A percentile compares a stretch with the other conserved stretches of the same genome.
phyloP scores from a whole-genome alignment of 1,284 basidiomycete species.

The Ceratobasidium sp. region DNA sequence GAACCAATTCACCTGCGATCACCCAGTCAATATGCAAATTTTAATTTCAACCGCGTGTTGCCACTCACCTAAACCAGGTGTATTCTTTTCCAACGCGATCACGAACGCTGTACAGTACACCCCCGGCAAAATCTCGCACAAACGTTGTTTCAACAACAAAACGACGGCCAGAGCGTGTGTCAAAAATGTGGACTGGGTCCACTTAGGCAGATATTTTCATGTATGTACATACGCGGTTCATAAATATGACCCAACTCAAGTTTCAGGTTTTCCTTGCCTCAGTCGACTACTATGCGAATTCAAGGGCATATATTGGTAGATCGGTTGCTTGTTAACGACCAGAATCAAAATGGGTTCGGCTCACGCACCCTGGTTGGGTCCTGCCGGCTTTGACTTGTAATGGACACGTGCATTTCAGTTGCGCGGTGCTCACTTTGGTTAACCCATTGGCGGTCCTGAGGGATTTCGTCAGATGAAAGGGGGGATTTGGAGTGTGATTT shows the following conservation, averaged over 20 bases:
- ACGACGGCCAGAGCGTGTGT: too few relatives aligned
- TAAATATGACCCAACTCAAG: conserved; percentile 13
- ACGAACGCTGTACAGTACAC: conserved; percentile 81
- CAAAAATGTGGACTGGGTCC: too few relatives aligned
- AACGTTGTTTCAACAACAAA: too few relatives aligned
- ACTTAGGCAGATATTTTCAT: too few relatives aligned
- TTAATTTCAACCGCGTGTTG: not conserved
- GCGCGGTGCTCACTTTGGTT: not conserved
- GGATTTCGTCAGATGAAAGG: not conserved
- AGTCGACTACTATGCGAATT: not conserved
- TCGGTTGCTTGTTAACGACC: too few relatives aligned
- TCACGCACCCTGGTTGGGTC: conserved; percentile 22
- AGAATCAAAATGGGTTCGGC: not conserved
- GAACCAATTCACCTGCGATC: conserved; percentile 63
- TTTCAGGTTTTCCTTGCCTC: not conserved
- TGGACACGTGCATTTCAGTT: conserved; percentile 15
- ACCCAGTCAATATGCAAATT: not conserved
- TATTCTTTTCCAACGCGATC: conserved; percentile 74
- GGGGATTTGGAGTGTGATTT: too few relatives aligned
- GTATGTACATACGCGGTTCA: not conserved
- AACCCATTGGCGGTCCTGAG: not conserved
- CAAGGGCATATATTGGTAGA: not conserved
- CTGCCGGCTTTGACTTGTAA: not conserved
- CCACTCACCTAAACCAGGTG: conserved; percentile 61
- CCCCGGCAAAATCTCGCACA: too few relatives aligned